Evolutionary conservation across 139 green algal species (phyloP), one percentile per base, ranked within the genome.

Genomic region (Deuterostichococcus epilithicus): DNA sequence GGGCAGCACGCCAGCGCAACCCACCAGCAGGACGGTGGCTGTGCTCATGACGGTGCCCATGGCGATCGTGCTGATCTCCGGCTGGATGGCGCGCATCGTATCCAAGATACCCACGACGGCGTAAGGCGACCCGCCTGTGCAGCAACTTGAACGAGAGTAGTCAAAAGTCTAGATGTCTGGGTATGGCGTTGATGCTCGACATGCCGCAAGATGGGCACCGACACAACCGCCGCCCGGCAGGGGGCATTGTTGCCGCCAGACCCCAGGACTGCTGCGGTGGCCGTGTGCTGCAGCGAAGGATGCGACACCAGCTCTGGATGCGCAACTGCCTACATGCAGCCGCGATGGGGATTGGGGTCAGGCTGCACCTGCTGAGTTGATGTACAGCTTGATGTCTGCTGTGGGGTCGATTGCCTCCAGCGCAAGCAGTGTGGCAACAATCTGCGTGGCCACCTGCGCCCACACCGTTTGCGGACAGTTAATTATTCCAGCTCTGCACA

Each of bases 371-470:
- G 78, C 65, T 45, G 86, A 96, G 85, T 99, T 99, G 83, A 99
- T 97, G 86, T 99, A 99, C 35, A 99, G 78, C 69, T 92, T 91
- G 74, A 99, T 98, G 28, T 97, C 92, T 63, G 92, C 83, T 0
- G 89, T 80, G 5, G 88, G 79, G 76, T 97, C 87, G 36, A 96
- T 81, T 0, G 88, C 86, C 76, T 98, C 94, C 44, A 99, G 77
- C 15, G 95, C 92, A 65, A 99, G 68, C 72, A 99, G 78, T 44
- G 81, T 86, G 23, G 90, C 94, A 8, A 99, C 95, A 32, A 95
- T 88, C 37, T 92, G 81, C 5, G 90, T 94, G 5, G 90, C 87
- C 26, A 92, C 75, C 89, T 95, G 87, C 63, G 60, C 10, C 26
- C 13, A 72, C n/a, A 26, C 58, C 34, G 34, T 72, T 33, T 36